Percentiles rank a stretch among this genome's conserved stretches.
These are phyloP conservation scores for Cupressus sempervirens DNA, from an alignment of 75 land plant species.

Conservation along the genomic window DNA sequence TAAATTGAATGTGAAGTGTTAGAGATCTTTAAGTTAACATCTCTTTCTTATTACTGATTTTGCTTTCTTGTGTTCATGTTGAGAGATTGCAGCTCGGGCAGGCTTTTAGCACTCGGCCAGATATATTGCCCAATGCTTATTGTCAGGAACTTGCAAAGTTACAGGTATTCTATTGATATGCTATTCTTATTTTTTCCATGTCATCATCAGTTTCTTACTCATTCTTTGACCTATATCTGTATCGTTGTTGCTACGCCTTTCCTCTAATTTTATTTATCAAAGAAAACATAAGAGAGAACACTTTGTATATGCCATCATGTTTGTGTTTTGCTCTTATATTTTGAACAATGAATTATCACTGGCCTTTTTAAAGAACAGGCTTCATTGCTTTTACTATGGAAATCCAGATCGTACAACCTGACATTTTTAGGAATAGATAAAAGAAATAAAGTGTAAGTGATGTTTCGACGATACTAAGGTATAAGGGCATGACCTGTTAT, in stretches of 20 bases:
- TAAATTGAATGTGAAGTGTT: background rate
- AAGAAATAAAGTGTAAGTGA: no score
- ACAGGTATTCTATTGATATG: constrained; percentile 53
- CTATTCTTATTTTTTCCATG: background rate
- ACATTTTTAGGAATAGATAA: background rate
- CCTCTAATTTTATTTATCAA: background rate
- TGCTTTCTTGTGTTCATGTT: background rate
- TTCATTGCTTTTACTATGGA: background rate
- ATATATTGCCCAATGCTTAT: constrained; percentile 82
- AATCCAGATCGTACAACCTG: background rate
- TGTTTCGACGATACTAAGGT: background rate
- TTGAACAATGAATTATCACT: background rate
- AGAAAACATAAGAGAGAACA: background rate
- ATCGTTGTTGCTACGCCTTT: background rate
- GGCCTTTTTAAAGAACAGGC: background rate
- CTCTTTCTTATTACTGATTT: background rate
- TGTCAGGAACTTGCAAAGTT: constrained; percentile 93
- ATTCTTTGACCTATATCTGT: background rate
- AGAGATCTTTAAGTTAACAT: background rate
- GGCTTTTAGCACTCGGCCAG: constrained; percentile 96
- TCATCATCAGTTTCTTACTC: background rate
- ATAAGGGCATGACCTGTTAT: background rate
- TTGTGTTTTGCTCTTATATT: background rate
- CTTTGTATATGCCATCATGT: background rate
- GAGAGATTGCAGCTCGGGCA: constrained; percentile 82